Evolutionary conservation across 78 protist species (phyloP).

Genomic region (Abeoforma whisleri): DNA sequence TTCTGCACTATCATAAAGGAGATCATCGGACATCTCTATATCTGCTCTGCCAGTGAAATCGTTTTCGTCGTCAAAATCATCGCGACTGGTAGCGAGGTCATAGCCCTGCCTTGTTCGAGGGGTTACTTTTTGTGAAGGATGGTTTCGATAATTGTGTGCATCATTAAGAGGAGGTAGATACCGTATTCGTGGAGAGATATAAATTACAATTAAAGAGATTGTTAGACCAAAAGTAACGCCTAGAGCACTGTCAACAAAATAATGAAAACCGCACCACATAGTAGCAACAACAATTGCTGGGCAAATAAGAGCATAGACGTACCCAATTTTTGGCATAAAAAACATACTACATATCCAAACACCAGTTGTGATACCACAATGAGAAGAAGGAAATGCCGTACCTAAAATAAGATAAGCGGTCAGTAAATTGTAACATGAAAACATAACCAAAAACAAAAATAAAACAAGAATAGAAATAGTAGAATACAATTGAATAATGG

Average conservation of each 20-base stretch:
- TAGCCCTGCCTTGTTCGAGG: no score
- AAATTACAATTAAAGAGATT: neutral
- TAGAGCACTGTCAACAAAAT: neutral
- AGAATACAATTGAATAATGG: no score
- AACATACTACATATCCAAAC: neutral
- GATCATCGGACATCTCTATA: no score
- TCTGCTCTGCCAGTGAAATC: no score
- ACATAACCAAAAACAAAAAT: no score
- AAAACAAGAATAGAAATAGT: no score
- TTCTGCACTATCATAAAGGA: no score
- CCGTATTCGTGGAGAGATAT: neutral
- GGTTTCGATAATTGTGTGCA: neutral
- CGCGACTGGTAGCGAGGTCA: no score
- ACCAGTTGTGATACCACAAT: conserved; percentile 28
- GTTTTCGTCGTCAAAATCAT: no score
- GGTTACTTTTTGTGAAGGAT: no score
- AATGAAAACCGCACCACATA: conserved; percentile 45
- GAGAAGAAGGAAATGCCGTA: conserved; percentile 39
- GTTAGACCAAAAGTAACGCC: conserved; percentile 14
- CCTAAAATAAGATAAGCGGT: no score
- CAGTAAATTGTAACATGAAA: no score
- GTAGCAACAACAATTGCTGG: conserved; percentile 39
- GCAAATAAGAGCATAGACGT: conserved; percentile 9
- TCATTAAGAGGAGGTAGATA: neutral
- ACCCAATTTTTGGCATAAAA: conserved; percentile 11